phyloP scores from a whole-genome alignment of 164 flowering plant species.

The Nymphaea colorata region DNA sequence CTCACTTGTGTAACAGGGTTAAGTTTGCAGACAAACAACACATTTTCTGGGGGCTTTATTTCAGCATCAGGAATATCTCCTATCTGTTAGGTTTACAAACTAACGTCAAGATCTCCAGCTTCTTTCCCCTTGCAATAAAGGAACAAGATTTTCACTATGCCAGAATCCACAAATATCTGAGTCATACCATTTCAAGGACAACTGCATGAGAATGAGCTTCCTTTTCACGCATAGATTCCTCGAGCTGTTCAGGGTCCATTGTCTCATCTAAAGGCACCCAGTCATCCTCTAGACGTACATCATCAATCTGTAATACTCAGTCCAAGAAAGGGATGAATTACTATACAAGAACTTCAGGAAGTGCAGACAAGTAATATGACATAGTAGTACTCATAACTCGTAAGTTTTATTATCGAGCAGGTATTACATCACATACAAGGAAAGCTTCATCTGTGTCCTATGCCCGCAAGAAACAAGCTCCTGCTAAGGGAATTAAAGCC shows the following conservation, averaged over 20 bases:
- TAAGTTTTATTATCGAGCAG: too few relatives aligned
- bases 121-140: too few relatives aligned
- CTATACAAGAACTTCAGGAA: too few relatives aligned
- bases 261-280: conserved; percentile 95
- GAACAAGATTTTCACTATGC: too few relatives aligned
- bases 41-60: conserved; percentile 89
- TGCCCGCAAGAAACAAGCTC: too few relatives aligned
- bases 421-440: too few relatives aligned
- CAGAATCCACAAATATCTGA: background rate
- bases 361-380: too few relatives aligned
- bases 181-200: conserved; percentile 78
- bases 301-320: conserved; percentile 5
- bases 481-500: too few relatives aligned
- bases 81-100: conserved; percentile 35
- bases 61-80: conserved; percentile 99
- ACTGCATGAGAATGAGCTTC: conserved; percentile 92
- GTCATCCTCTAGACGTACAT: conserved; percentile 87
- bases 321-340: background rate
- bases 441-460: too few relatives aligned
- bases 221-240: conserved; percentile 62
- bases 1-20: conserved; percentile 97
- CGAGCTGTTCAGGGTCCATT: conserved; percentile 49
- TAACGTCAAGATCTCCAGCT: background rate
- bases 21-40: conserved; percentile 87
- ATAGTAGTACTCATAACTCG: too few relatives aligned